These are phyloP conservation scores for Pseudovirgaria hyperparasitica DNA, from an alignment of 2,329 filamentous ascomycete species.

Conservation along the genomic window DNA sequence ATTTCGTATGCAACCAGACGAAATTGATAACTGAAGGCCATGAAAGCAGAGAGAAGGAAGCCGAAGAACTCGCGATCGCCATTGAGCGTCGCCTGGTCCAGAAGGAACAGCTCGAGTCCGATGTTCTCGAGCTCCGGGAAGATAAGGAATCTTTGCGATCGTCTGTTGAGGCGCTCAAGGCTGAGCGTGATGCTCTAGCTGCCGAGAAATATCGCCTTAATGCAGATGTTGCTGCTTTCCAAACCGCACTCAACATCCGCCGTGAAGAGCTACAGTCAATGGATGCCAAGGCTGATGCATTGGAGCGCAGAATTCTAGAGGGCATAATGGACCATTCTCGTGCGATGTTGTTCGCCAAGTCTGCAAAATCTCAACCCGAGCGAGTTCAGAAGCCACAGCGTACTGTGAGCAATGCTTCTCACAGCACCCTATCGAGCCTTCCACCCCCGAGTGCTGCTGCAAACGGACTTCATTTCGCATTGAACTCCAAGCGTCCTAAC, in stretches of 20 bases:
- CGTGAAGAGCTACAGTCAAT: constrained; percentile 85
- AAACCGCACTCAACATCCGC: constrained; percentile 78
- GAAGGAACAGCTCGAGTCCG: constrained; percentile 44
- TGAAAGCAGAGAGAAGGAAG: constrained; percentile 64
- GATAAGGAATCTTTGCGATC: constrained; percentile 33
- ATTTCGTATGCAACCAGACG: constrained; percentile 67
- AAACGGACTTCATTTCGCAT: constrained; percentile 31
- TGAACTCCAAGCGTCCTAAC: constrained; percentile 34
- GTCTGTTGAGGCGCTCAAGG: constrained; percentile 45
- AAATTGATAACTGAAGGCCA: constrained; percentile 64
- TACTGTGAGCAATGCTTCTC: constrained; percentile 20
- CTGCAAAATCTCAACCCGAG: constrained; percentile 27
- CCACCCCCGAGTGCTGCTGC: constrained; percentile 21
- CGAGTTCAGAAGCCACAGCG: constrained; percentile 21
- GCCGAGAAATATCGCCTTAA: constrained; percentile 68
- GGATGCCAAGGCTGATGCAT: constrained; percentile 73
- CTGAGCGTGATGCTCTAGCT: constrained; percentile 62
- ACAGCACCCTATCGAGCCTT: constrained; percentile 14
- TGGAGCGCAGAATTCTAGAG: constrained; percentile 87
- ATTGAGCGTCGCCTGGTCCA: constrained; percentile 62
- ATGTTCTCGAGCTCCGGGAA: constrained; percentile 31
- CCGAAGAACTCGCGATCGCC: constrained; percentile 68
- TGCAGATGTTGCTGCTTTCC: constrained; percentile 79
- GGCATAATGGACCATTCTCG: constrained; percentile 94
- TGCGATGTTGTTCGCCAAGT: constrained; percentile 67